Conservation (phyloP, 106 monocot species). For the Allium fistulosum region DNA sequence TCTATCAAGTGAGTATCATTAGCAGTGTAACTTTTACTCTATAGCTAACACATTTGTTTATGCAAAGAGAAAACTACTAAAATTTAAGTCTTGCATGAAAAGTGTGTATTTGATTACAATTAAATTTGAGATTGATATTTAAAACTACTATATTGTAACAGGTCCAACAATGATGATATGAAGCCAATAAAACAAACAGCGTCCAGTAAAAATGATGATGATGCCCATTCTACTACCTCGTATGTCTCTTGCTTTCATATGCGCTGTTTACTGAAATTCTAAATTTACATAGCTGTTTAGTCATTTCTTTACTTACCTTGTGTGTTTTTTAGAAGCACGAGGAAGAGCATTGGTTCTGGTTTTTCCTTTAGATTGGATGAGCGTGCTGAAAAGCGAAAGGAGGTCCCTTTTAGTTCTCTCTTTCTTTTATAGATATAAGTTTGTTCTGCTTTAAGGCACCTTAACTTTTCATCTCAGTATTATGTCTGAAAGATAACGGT, state of each 20-base stretch:
- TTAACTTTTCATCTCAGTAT: no score
- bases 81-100: neutral
- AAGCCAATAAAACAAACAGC: slow-evolving; percentile 15
- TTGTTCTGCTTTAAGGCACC: no score
- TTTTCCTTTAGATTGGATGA: slow-evolving; percentile 78
- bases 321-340: slow-evolving; percentile 29
- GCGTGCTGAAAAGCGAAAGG: slow-evolving; percentile 91
- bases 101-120: neutral
- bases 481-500: no score
- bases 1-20: slow-evolving; percentile 25
- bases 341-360: slow-evolving; percentile 35
- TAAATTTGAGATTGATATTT: neutral
- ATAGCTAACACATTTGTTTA: neutral
- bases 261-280: neutral
- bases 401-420: slow-evolving; percentile 32
- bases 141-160: slow-evolving; percentile 22
- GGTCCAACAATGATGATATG: slow-evolving; percentile 15
- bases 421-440: neutral
- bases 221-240: slow-evolving; percentile 44
- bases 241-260: slow-evolving; percentile 21
- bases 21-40: neutral
- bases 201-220: slow-evolving; percentile 36
- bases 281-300: no score
- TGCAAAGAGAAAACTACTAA: neutral
- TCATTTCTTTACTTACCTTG: no score